phyloP scores from a whole-genome alignment of 345 rosid genomes.

The Reutealis trisperma region DNA sequence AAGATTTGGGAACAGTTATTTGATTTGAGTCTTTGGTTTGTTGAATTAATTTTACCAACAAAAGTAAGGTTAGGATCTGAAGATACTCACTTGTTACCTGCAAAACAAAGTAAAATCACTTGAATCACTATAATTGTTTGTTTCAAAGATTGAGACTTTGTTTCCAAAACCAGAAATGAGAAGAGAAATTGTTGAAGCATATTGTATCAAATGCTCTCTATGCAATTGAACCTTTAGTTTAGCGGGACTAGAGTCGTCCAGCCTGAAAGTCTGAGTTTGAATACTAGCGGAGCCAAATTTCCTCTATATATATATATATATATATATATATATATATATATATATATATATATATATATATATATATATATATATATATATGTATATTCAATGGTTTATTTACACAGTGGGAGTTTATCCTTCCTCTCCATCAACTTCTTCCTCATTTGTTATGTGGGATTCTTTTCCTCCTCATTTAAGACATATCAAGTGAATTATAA shows the following conservation, averaged over 20 bases:
- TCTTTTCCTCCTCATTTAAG: not conserved
- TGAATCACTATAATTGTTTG: not conserved
- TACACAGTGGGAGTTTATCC: not conserved
- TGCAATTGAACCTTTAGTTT: not conserved
- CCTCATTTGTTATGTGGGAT: not conserved
- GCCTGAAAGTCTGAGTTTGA: too few species aligned
- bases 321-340: too few species aligned
- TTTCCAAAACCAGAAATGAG: not conserved
- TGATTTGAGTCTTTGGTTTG: not conserved
- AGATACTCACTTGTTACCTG: not conserved
- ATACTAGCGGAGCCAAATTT: too few species aligned
- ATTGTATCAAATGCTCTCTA: not conserved
- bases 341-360: too few species aligned
- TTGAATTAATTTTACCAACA: not conserved
- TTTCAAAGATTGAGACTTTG: not conserved
- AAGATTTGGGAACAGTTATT: not conserved
- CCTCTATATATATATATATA: too few species aligned
- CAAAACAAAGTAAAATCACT: not conserved
- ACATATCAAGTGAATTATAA: not conserved
- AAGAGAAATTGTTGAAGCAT: not conserved
- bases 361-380: too few species aligned
- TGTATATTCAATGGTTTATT: not conserved
- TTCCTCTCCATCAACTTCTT: not conserved
- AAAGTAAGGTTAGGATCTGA: not conserved
- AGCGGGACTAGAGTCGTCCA: too few species aligned